phyloP scores from a whole-genome alignment of 495 filamentous ascomycete species.

The Hyaloscypha variabilis region DNA sequence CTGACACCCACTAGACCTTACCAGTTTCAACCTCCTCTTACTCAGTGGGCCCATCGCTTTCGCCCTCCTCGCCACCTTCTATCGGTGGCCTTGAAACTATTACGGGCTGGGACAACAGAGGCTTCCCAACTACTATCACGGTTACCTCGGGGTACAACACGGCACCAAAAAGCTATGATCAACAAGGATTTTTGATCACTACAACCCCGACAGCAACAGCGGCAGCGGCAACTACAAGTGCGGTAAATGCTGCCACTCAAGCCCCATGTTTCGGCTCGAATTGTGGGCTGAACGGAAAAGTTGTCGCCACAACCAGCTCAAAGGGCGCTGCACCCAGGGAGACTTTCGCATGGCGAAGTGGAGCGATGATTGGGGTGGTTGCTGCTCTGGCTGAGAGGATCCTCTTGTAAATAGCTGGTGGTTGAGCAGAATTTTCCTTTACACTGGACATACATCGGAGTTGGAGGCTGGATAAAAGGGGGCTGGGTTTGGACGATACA shows the following conservation, averaged over 20 bases:
- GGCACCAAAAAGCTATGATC: constrained; percentile 21
- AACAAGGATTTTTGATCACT: constrained; percentile 25
- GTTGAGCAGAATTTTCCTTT: neutral
- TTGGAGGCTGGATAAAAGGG: neutral
- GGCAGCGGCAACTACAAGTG: neutral
- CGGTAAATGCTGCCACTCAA: neutral
- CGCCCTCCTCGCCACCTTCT: constrained; percentile 24
- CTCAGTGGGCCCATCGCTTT: constrained; percentile 22
- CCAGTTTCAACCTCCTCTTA: constrained; percentile 24
- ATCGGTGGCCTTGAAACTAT: constrained; percentile 23
- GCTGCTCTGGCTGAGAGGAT: constrained; percentile 5
- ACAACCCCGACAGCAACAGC: neutral
- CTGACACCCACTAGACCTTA: constrained; percentile 23
- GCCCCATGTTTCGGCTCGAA: constrained; percentile 3
- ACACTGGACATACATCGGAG: neutral
- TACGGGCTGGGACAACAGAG: constrained; percentile 27
- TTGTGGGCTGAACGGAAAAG: constrained; percentile 12
- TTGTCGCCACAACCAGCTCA: constrained; percentile 17
- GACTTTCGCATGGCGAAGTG: constrained; percentile 4
- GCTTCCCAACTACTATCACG: constrained; percentile 27
- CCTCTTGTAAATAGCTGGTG: neutral
- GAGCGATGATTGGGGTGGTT: constrained; percentile 8
- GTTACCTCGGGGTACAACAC: constrained; percentile 17
- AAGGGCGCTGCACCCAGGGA: constrained; percentile 16
- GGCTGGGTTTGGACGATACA: neutral